Percentiles rank a stretch among this genome's conserved stretches.
phyloP scores from a whole-genome alignment of 1,139 yeast genomes.

The Suhomyces taliae region DNA sequence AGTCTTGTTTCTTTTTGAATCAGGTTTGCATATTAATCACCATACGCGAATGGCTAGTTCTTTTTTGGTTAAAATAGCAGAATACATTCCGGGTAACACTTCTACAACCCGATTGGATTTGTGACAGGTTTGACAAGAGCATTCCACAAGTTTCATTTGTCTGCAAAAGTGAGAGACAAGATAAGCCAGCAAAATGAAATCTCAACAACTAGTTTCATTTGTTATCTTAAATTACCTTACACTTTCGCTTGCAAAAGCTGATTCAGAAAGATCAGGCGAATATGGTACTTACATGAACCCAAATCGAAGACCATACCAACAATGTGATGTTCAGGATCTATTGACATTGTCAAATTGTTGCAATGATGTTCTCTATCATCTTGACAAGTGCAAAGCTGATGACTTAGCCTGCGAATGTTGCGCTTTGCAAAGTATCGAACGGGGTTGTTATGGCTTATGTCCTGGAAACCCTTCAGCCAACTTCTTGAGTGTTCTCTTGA shows the following conservation, averaged over 20 bases:
- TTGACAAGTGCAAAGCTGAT: constrained; percentile 51
- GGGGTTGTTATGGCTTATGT: constrained; percentile 48
- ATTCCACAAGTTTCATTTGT: no score
- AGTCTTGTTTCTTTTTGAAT: neutral
- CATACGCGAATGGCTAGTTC: neutral
- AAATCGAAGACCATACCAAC: constrained; percentile 39
- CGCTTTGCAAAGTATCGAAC: constrained; percentile 49
- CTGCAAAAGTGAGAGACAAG: no score
- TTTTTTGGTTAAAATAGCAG: no score
- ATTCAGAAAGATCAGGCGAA: constrained; percentile 15
- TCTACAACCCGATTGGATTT: no score
- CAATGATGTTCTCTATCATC: constrained; percentile 42
- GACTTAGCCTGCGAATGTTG: constrained; percentile 59
- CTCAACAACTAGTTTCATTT: no score
- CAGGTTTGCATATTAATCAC: neutral
- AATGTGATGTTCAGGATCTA: constrained; percentile 44
- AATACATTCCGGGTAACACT: no score
- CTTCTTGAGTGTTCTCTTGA: constrained; percentile 44
- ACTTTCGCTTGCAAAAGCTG: neutral
- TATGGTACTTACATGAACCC: constrained; percentile 50
- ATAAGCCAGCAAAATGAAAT: no score
- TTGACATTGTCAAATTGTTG: constrained; percentile 45
- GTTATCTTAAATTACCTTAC: no score
- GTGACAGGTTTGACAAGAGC: no score
- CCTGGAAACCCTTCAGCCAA: constrained; percentile 50